Evolutionary conservation across 2,329 filamentous ascomycete species (phyloP), one percentile per base, ranked within the genome.

Genomic region (Podosphaera leucotricha): DNA sequence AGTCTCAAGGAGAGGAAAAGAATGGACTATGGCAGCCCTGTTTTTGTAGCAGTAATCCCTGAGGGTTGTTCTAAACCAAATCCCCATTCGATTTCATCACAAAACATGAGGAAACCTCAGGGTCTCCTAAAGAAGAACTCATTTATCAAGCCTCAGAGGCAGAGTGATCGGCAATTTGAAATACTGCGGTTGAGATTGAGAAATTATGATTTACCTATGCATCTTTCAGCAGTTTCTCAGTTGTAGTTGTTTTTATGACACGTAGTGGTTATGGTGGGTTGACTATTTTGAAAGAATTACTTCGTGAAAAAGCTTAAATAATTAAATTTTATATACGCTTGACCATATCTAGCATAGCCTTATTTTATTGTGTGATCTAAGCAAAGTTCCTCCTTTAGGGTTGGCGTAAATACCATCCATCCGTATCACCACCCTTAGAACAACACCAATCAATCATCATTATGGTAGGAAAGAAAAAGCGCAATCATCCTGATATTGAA

Each of bases 391-490:
- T 41, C 1, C 22, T 26, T 41, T 41, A 26, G 22, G 8, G 22
- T 16, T 28, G n/a, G 11, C 11, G 16, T 18, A 15, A 24, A 3
- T 16, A 3, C 10, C 8, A 11, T 26, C 11, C 38, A 41, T 10
- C 3, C 3, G 6, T 11, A 26, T 13, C 16, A 41, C 3, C 15
- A 41, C 22, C 28, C 7, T 24, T 16, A 28, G 5, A 4, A 28
- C 3, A 16, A 2, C 2, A 41, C 15, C 22, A 28, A 26, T 26
- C n/a, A 26, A 22, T n/a, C 10, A 28, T 13, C 10, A 55, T 50
- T 60, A 65, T 57, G 47, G 87, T 90, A 77, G 80, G 78, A 55
- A 93, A 92, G 66, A 92, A 90, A 67, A 87, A 84, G 72, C 80
- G 84, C 61, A 75, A 77, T 52, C 78, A 83, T 57, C 82, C 84